These are phyloP conservation scores for Starmerella etchellsii DNA, from an alignment of 805 yeast species.

Conservation along the genomic window DNA sequence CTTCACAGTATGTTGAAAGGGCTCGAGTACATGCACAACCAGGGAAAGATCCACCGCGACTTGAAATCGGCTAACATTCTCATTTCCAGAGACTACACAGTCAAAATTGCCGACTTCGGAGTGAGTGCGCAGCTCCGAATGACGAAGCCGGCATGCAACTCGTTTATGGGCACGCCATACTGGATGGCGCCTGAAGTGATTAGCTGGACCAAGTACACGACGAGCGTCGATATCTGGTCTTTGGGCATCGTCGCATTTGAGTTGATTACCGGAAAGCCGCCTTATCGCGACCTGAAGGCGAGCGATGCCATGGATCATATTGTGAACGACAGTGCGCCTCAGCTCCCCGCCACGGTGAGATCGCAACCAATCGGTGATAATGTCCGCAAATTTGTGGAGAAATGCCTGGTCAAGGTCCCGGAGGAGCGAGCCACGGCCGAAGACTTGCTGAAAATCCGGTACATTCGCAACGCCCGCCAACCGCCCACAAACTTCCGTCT, in stretches of 20 bases:
- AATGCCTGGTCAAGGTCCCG: constrained; percentile 61
- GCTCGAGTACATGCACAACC: constrained; percentile 59
- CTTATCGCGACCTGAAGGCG: constrained; percentile 60
- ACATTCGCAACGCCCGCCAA: constrained; percentile 14
- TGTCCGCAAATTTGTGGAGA: constrained; percentile 43
- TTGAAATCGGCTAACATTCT: constrained; percentile 82
- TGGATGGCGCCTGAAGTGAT: constrained; percentile 99
- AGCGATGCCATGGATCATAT: constrained; percentile 62
- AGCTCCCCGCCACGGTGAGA: constrained; percentile 22
- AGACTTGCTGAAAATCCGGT: constrained; percentile 36
- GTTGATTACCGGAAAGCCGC: constrained; percentile 70
- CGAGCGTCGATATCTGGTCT: constrained; percentile 92
- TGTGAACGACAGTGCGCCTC: constrained; percentile 54
- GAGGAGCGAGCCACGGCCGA: constrained; percentile 47
- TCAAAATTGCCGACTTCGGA: constrained; percentile 87
- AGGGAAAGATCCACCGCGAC: constrained; percentile 75
- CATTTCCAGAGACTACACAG: constrained; percentile 51
- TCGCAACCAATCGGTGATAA: constrained; percentile 9
- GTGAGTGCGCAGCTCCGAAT: constrained; percentile 70
- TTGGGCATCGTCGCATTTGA: constrained; percentile 87
- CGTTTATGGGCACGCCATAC: constrained; percentile 90
- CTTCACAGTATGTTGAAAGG: constrained; percentile 56
- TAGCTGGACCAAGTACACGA: constrained; percentile 52
- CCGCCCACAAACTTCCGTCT: constrained; percentile 10
- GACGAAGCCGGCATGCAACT: constrained; percentile 41